A percentile compares a stretch with the other conserved stretches of the same genome.
Evolutionary conservation across 1,284 basidiomycete species (phyloP).

Genomic region (Phellopilus nigrolimitatus): DNA sequence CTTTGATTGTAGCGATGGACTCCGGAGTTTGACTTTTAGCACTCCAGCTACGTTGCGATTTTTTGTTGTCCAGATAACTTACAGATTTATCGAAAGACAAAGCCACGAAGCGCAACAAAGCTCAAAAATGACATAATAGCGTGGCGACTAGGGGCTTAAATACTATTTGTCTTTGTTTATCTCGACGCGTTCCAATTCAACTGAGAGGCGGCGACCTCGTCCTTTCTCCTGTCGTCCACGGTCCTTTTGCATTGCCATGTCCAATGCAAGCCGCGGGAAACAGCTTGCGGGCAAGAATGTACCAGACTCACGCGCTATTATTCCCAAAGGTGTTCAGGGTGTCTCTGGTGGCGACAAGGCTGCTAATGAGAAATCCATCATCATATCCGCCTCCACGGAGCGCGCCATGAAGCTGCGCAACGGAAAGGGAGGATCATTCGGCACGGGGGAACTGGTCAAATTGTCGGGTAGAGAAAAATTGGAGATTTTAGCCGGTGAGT

Average conservation of each 20-base stretch:
- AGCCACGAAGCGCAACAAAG: too few relatives aligned
- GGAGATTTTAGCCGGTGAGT: constrained; percentile 65
- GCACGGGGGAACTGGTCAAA: constrained; percentile 62
- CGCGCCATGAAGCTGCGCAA: constrained; percentile 70
- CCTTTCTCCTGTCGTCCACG: not conserved
- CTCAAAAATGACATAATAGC: too few relatives aligned
- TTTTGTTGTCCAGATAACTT: too few relatives aligned
- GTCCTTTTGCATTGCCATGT: not conserved
- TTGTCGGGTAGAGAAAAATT: constrained; percentile 73
- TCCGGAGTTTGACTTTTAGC: too few relatives aligned
- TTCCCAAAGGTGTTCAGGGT: constrained; percentile 9
- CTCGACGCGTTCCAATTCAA: too few relatives aligned
- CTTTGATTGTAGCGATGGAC: too few relatives aligned
- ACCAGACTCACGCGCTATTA: not conserved
- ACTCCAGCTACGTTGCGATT: too few relatives aligned
- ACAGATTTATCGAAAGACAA: too few relatives aligned
- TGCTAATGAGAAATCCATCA: constrained; percentile 8
- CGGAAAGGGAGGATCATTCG: constrained; percentile 64
- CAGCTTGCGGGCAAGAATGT: not conserved
- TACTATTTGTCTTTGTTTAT: too few relatives aligned
- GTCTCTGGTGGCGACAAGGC: not conserved
- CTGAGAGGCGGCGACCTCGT: too few relatives aligned
- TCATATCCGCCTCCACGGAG: constrained; percentile 37
- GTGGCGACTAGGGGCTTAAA: too few relatives aligned
- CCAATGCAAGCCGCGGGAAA: not conserved